phyloP scores from a whole-genome alignment of 805 yeast species.

The Tetrapisispora pingtungensis region DNA sequence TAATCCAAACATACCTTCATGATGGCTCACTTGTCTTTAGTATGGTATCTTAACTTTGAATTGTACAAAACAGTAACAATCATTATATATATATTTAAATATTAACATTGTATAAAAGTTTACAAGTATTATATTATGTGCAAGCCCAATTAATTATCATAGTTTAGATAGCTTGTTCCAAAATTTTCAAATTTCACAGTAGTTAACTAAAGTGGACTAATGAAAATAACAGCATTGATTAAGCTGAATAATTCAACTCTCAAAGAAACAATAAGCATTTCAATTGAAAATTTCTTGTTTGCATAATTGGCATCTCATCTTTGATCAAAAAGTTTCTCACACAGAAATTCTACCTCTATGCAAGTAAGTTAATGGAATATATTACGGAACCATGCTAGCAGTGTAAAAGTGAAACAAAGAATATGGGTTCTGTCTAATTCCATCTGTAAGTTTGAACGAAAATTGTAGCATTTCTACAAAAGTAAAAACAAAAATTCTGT shows the following conservation, averaged over 20 bases:
- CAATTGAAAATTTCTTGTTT: background rate
- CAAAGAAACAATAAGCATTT: too few relatives aligned
- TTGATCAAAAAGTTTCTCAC: too few relatives aligned
- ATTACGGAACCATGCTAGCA: too few relatives aligned
- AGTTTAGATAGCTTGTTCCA: slow-evolving; percentile 1
- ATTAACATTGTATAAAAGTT: background rate
- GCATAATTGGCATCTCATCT: too few relatives aligned
- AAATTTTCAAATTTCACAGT: slow-evolving; percentile 1
- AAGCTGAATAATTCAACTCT: background rate
- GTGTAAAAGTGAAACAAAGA: too few relatives aligned
- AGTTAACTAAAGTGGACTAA: background rate
- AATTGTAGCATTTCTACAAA: too few relatives aligned
- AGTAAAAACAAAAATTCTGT: too few relatives aligned
- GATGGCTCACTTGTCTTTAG: slow-evolving; percentile 29
- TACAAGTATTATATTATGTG: background rate
- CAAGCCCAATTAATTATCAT: slow-evolving; percentile 1
- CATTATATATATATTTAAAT: background rate
- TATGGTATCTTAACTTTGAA: background rate
- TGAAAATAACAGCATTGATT: background rate
- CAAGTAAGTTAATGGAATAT: too few relatives aligned
- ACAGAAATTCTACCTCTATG: too few relatives aligned
- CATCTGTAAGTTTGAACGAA: too few relatives aligned
- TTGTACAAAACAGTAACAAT: background rate
- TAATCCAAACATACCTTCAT: slow-evolving; percentile 31
- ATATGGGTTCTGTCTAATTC: too few relatives aligned